Evolutionary conservation across 2,329 filamentous ascomycete genomes (phyloP).

Genomic region (Fusarium pseudocircinatum): DNA sequence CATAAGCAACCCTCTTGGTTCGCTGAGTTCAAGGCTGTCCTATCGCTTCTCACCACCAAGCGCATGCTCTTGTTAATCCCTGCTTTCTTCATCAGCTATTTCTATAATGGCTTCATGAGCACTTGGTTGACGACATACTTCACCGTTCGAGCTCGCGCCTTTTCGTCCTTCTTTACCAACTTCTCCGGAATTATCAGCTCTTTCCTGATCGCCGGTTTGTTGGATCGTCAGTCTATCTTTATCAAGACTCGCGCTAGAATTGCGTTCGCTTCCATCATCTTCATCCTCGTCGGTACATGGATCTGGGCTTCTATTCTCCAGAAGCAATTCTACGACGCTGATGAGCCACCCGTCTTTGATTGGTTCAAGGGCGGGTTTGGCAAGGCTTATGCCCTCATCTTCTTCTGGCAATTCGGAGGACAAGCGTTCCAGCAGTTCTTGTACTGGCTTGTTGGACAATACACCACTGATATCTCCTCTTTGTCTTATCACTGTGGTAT

Average conservation of each 20-base stretch:
- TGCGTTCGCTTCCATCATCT: not conserved
- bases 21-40: slow-evolving; percentile 25
- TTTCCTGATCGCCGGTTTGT: not conserved
- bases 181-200: slow-evolving; percentile 18
- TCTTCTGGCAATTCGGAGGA: slow-evolving; percentile 35
- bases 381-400: slow-evolving; percentile 28
- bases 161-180: slow-evolving; percentile 15
- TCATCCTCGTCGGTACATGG: slow-evolving; percentile 14
- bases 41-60: slow-evolving; percentile 3
- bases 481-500: slow-evolving; percentile 21
- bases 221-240: slow-evolving; percentile 30
- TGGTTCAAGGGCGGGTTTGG: slow-evolving; percentile 35
- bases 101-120: slow-evolving; percentile 16
- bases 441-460: slow-evolving; percentile 21
- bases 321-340: slow-evolving; percentile 27
- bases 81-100: slow-evolving; percentile 19
- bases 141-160: slow-evolving; percentile 13
- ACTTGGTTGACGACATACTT: slow-evolving; percentile 20
- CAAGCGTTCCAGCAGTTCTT: slow-evolving; percentile 28
- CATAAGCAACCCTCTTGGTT: slow-evolving; percentile 14
- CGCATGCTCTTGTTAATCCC: slow-evolving; percentile 26
- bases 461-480: slow-evolving; percentile 1
- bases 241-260: slow-evolving; percentile 32
- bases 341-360: slow-evolving; percentile 19
- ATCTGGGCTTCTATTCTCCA: slow-evolving; percentile 31